These are phyloP conservation scores for Yarrowia keelungensis DNA, from an alignment of 805 yeast genomes.

Conservation along the genomic window DNA sequence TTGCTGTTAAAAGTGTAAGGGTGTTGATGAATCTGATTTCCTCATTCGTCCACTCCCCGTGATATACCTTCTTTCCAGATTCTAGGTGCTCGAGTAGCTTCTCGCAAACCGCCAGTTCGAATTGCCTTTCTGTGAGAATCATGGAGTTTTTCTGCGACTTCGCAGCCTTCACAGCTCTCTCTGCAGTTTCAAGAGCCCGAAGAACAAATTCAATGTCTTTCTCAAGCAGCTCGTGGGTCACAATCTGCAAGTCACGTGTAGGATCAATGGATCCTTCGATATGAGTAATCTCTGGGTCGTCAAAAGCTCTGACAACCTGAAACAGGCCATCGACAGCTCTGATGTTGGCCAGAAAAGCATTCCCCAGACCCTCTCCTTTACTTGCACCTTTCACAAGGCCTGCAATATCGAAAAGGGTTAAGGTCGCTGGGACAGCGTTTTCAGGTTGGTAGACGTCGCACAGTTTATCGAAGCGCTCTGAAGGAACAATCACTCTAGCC, in stretches of 20 bases:
- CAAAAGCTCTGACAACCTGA: conserved; percentile 71
- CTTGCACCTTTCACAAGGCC: conserved; percentile 72
- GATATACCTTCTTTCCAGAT: conserved; percentile 66
- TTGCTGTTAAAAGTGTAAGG: conserved; percentile 80
- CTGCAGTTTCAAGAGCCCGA: conserved; percentile 62
- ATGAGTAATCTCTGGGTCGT: conserved; percentile 70
- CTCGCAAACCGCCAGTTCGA: conserved; percentile 52
- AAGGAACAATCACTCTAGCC: conserved; percentile 62
- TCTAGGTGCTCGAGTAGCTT: conserved; percentile 59
- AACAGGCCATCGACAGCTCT: conserved; percentile 74
- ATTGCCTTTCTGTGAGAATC: conserved; percentile 52
- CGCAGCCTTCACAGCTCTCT: conserved; percentile 55
- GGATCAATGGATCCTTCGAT: conserved; percentile 71
- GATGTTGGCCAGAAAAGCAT: conserved; percentile 71
- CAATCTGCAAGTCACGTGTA: conserved; percentile 66
- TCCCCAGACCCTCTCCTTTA: conserved; percentile 75
- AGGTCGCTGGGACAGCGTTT: conserved; percentile 59
- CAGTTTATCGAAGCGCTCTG: conserved; percentile 58
- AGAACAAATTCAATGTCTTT: conserved; percentile 73
- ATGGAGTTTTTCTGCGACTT: conserved; percentile 24
- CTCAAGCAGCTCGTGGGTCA: conserved; percentile 66
- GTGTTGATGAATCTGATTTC: conserved; percentile 73
- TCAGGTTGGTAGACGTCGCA: conserved; percentile 58
- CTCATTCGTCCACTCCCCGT: conserved; percentile 63
- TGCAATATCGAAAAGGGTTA: conserved; percentile 71